Percentiles rank a stretch among this genome's conserved stretches.
phyloP scores from a whole-genome alignment of 1,284 basidiomycete species.

The Cutaneotrichosporon curvatum region DNA sequence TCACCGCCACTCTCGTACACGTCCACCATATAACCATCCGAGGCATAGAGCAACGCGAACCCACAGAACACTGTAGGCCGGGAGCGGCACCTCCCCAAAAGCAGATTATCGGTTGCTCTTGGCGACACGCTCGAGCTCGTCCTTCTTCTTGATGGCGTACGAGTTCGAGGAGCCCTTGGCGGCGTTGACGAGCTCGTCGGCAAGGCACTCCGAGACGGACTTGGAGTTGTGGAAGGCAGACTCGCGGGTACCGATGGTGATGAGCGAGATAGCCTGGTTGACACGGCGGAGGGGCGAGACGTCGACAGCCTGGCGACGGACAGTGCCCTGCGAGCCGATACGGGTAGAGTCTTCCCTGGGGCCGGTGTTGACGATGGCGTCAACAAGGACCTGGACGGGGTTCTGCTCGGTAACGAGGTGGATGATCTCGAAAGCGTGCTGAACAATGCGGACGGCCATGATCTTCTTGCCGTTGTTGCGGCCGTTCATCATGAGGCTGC shows the following conservation, averaged over 20 bases:
- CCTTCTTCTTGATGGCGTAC: slow-evolving; percentile 82
- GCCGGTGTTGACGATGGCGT: slow-evolving; percentile 99
- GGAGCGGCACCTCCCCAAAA: slow-evolving; percentile 4
- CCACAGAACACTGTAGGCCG: neutral
- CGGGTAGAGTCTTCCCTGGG: slow-evolving; percentile 99
- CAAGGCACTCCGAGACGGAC: slow-evolving; percentile 96
- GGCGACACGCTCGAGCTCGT: slow-evolving; percentile 91
- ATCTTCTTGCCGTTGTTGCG: slow-evolving; percentile 99
- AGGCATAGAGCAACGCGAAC: slow-evolving; percentile 1
- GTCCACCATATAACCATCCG: slow-evolving; percentile 12
- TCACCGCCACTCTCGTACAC: slow-evolving; percentile 20
- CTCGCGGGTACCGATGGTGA: slow-evolving; percentile 97
- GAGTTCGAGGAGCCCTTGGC: slow-evolving; percentile 99
- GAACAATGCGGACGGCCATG: slow-evolving; percentile 97
- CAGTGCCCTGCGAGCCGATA: slow-evolving; percentile 99
- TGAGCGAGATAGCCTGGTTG: slow-evolving; percentile 92
- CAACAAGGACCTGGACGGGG: slow-evolving; percentile 94
- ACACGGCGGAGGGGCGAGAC: slow-evolving; percentile 97
- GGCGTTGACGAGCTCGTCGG: slow-evolving; percentile 99
- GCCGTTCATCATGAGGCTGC: slow-evolving; percentile 98
- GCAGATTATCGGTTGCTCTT: slow-evolving; percentile 89
- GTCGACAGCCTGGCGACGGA: slow-evolving; percentile 99
- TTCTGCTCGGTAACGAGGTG: slow-evolving; percentile 99
- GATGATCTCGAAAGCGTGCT: slow-evolving; percentile 99
- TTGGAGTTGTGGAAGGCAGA: slow-evolving; percentile 99